Conservation (phyloP, 2,329 filamentous ascomycete genomes). For the Fusarium longipes region DNA sequence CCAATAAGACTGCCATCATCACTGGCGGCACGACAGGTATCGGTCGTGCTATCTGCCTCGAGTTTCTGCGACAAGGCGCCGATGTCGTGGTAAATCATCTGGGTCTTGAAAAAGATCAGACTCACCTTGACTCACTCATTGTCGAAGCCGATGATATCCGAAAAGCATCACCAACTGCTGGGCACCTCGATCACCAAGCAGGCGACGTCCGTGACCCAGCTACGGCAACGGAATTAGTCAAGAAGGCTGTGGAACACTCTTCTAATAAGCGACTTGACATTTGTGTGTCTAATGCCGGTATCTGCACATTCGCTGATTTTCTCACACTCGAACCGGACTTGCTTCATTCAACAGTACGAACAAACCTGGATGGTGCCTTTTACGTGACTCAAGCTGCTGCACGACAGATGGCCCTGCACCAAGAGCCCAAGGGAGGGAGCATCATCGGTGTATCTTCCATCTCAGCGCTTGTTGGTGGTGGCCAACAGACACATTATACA, state of each 20-base stretch:
- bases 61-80: constrained; percentile 81
- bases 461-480: constrained; percentile 80
- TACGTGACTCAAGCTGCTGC: constrained; percentile 88
- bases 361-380: constrained; percentile 90
- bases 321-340: constrained; percentile 77
- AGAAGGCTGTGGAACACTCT: constrained; percentile 68
- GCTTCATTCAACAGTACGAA: constrained; percentile 76
- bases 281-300: constrained; percentile 88
- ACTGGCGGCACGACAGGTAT: constrained; percentile 90
- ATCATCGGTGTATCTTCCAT: constrained; percentile 84
- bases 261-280: constrained; percentile 70
- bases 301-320: constrained; percentile 91
- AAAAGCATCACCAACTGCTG: constrained; percentile 56
- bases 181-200: constrained; percentile 72
- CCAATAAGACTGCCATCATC: constrained; percentile 83
- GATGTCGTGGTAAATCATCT: constrained; percentile 85
- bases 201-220: constrained; percentile 83
- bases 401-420: constrained; percentile 76
- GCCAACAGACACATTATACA: constrained; percentile 84
- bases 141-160: constrained; percentile 62
- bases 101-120: constrained; percentile 63
- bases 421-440: constrained; percentile 75
- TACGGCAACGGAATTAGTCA: constrained; percentile 76
- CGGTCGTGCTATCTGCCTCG: constrained; percentile 84
- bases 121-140: constrained; percentile 65